Evolutionary conservation across 2,329 filamentous ascomycete species (phyloP).

Genomic region (Talaromyces sp.): DNA sequence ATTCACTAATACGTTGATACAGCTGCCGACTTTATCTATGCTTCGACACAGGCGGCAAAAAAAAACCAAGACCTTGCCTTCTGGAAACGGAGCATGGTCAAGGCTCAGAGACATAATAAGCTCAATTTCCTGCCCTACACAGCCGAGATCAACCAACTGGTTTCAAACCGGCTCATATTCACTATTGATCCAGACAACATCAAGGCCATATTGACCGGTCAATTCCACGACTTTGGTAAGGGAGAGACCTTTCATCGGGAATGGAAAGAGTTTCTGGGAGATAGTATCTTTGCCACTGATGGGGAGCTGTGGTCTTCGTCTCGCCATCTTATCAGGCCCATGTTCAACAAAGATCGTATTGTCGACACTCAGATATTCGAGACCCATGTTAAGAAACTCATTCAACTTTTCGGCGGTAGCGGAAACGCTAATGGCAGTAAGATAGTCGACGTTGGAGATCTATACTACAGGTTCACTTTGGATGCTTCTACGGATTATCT

Average conservation of each 20-base stretch:
- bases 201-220: slow-evolving; percentile 73
- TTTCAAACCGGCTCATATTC: slow-evolving; percentile 45
- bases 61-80: slow-evolving; percentile 57
- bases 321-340: slow-evolving; percentile 78
- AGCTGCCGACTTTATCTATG: slow-evolving; percentile 64
- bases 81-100: slow-evolving; percentile 56
- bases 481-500: slow-evolving; percentile 78
- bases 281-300: slow-evolving; percentile 77
- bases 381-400: slow-evolving; percentile 63
- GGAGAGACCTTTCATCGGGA: slow-evolving; percentile 69
- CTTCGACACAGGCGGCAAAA: slow-evolving; percentile 52
- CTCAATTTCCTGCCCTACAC: slow-evolving; percentile 49
- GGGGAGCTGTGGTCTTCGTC: slow-evolving; percentile 74
- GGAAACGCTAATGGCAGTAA: slow-evolving; percentile 65
- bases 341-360: slow-evolving; percentile 81
- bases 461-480: slow-evolving; percentile 59
- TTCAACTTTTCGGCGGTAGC: slow-evolving; percentile 55
- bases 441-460: slow-evolving; percentile 64
- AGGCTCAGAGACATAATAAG: slow-evolving; percentile 27
- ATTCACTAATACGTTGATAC: slow-evolving; percentile 14
- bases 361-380: slow-evolving; percentile 78
- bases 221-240: slow-evolving; percentile 76
- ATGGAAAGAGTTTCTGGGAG: slow-evolving; percentile 54
- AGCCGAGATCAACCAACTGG: slow-evolving; percentile 49
- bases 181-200: slow-evolving; percentile 77